A percentile compares a stretch with the other conserved stretches of the same genome.
phyloP scores from a whole-genome alignment of 768 basidiomycete genomes.

The Cytidiella melzeri region DNA sequence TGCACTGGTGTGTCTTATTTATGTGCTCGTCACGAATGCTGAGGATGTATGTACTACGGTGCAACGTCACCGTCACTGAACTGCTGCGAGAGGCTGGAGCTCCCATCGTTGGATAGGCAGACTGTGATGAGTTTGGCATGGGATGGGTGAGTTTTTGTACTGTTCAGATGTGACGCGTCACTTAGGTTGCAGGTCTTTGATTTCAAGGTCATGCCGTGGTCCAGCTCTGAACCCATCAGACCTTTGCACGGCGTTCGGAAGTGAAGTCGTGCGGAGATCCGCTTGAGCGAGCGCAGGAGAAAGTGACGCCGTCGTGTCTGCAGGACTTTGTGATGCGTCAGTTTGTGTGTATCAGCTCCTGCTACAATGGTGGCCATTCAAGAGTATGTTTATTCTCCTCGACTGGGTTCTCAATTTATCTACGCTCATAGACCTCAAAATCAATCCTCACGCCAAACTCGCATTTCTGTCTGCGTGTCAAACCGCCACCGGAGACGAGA shows the following conservation, averaged over 20 bases:
- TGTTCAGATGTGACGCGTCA: neutral
- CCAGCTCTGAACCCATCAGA: conserved; percentile 70
- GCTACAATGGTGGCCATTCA: too few species aligned
- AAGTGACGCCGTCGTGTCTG: conserved; percentile 89
- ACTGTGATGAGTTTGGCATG: conserved; percentile 99
- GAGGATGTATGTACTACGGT: conserved; percentile 67
- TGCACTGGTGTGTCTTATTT: conserved; percentile 57
- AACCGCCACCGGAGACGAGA: too few species aligned
- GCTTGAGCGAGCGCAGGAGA: conserved; percentile 95
- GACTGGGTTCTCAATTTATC: too few species aligned
- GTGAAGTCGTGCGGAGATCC: conserved; percentile 36
- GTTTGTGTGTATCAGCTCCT: too few species aligned
- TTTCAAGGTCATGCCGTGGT: conserved; percentile 68
- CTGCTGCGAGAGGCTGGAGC: conserved; percentile 60
- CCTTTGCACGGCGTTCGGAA: conserved; percentile 18
- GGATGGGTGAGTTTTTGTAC: too few species aligned
- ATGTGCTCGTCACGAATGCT: conserved; percentile 81
- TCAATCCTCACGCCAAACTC: too few species aligned
- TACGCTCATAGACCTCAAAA: too few species aligned
- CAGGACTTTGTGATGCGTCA: too few species aligned
- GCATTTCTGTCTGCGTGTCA: too few species aligned
- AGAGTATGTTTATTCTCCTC: too few species aligned
- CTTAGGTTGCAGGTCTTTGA: conserved; percentile 56
- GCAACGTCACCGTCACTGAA: conserved; percentile 79
- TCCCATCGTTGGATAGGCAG: conserved; percentile 85